Conservation (phyloP, 169 alveolate species). For the Eimeria acervulina region DNA sequence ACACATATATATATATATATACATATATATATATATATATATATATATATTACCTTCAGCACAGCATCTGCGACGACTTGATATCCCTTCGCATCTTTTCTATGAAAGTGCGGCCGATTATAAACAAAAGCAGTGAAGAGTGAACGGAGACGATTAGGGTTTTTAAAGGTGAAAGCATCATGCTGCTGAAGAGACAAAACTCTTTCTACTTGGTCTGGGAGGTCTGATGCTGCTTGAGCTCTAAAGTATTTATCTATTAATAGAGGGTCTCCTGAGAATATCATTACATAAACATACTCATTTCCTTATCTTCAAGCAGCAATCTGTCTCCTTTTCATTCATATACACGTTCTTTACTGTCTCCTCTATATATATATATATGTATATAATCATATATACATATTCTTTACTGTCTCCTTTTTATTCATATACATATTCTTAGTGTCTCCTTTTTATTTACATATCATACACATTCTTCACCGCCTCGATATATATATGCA, state of each 20-base stretch:
- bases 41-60: neutral
- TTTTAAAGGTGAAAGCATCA: constrained; percentile 74
- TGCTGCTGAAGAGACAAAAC: constrained; percentile 75
- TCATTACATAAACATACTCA: too few relatives aligned
- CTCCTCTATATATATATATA: too few relatives aligned
- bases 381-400: too few relatives aligned
- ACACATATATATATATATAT: neutral
- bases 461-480: too few relatives aligned
- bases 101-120: constrained; percentile 74
- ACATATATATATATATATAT: neutral
- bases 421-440: too few relatives aligned
- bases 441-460: too few relatives aligned
- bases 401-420: too few relatives aligned
- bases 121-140: constrained; percentile 28
- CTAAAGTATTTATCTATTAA: constrained; percentile 82
- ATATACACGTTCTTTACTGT: too few relatives aligned
- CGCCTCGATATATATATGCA: too few relatives aligned
- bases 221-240: constrained; percentile 83
- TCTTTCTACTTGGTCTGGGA: constrained; percentile 78
- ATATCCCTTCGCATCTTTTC: constrained; percentile 82
- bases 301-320: too few relatives aligned
- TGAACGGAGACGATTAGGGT: constrained; percentile 83
- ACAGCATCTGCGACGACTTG: constrained; percentile 78
- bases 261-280: constrained; percentile 81
- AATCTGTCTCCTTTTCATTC: too few relatives aligned